Evolutionary conservation across 2,329 filamentous ascomycete genomes (phyloP).

Genomic region (Diaporthe nobilis): DNA sequence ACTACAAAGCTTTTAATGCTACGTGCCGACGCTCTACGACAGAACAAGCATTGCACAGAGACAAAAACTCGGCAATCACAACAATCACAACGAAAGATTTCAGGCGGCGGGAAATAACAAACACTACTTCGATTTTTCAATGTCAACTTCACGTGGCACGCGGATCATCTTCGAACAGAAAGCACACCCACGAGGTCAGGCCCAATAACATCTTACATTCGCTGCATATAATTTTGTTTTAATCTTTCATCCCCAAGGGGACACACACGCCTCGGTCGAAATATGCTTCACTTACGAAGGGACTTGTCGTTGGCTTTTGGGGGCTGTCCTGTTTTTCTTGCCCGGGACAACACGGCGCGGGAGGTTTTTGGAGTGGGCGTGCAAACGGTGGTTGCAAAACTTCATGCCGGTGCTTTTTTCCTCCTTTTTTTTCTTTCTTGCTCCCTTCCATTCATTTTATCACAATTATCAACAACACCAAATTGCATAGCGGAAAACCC

Average conservation of each 20-base stretch:
- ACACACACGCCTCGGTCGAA: constrained; percentile 17
- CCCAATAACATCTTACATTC: constrained; percentile 20
- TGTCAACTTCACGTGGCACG: constrained; percentile 35
- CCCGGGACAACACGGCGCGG: constrained; percentile 5
- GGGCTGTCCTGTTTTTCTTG: not conserved
- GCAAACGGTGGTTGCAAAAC: constrained; percentile 1
- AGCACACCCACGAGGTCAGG: constrained; percentile 11
- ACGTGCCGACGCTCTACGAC: constrained; percentile 33
- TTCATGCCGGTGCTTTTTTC: not conserved
- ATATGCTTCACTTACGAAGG: constrained; percentile 32
- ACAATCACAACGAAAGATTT: constrained; percentile 7
- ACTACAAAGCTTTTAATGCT: constrained; percentile 35
- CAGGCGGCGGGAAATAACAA: constrained; percentile 19
- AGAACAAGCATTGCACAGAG: constrained; percentile 15
- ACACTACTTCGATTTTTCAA: constrained; percentile 20
- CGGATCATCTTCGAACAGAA: constrained; percentile 25
- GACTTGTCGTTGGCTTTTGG: constrained; percentile 24
- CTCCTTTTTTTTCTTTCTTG: not conserved
- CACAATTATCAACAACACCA: constrained; percentile 20
- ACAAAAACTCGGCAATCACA: constrained; percentile 7
- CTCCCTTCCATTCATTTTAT: not conserved
- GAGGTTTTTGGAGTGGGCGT: constrained; percentile 5
- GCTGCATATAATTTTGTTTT: constrained; percentile 32
- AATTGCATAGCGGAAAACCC: constrained; percentile 34
- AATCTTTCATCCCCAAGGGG: constrained; percentile 20